Evolutionary conservation across 495 filamentous ascomycete species (phyloP).

Genomic region (Podospora appendiculata): DNA sequence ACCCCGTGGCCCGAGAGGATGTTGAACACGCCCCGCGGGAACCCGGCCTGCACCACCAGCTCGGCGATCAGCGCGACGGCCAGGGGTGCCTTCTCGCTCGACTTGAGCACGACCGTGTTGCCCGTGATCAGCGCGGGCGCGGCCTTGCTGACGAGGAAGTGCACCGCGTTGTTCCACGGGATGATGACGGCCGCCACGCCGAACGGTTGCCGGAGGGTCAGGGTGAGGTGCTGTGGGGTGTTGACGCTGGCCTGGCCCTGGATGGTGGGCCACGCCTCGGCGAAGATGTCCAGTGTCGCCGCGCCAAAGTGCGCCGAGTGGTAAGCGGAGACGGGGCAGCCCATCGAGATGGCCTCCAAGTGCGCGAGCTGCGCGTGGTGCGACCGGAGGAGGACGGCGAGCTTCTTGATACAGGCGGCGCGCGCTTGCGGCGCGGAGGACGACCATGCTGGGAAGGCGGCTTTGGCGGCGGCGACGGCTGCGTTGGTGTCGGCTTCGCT

Average conservation of each 20-base stretch:
- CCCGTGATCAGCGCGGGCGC: constrained; percentile 81
- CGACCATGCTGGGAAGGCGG: constrained; percentile 52
- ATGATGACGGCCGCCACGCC: constrained; percentile 91
- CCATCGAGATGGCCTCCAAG: constrained; percentile 49
- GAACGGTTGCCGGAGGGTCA: constrained; percentile 80
- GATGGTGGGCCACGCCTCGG: constrained; percentile 24
- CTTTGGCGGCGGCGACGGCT: constrained; percentile 52
- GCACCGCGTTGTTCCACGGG: constrained; percentile 81
- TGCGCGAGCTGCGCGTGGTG: constrained; percentile 40
- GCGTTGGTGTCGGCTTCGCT: constrained; percentile 42
- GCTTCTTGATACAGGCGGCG: constrained; percentile 40
- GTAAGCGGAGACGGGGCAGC: constrained; percentile 30
- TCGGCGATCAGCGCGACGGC: constrained; percentile 50
- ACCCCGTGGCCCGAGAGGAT: constrained; percentile 48
- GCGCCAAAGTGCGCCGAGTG: constrained; percentile 21
- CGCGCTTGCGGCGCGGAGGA: constrained; percentile 36
- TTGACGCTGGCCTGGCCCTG: constrained; percentile 79
- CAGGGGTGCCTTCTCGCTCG: constrained; percentile 85
- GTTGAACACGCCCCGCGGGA: constrained; percentile 52
- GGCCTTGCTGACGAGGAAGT: constrained; percentile 84
- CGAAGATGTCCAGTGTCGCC: constrained; percentile 25
- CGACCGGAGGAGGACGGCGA: constrained; percentile 42
- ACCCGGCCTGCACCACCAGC: constrained; percentile 46
- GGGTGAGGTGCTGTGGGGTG: constrained; percentile 70
- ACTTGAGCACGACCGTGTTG: constrained; percentile 81